These are phyloP conservation scores for Acer yangbiense DNA, from an alignment of 345 rosid genomes.

Conservation along the genomic window DNA sequence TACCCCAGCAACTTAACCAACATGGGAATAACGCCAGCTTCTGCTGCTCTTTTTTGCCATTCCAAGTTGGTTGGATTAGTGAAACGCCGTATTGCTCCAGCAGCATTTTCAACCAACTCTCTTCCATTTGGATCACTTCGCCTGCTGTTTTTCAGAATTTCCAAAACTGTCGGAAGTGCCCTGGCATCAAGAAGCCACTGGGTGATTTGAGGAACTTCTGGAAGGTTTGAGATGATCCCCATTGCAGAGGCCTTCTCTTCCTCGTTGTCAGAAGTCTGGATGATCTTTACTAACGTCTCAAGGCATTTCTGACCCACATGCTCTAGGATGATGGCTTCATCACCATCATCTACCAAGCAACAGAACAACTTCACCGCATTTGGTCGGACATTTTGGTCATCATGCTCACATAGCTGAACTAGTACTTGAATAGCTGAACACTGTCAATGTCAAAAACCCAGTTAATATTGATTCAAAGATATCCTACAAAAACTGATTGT, in stretches of 20 bases:
- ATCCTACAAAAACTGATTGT: conserved; percentile 13
- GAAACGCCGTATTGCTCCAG: conserved; percentile 58
- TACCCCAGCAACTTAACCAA: conserved; percentile 50
- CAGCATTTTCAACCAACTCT: conserved; percentile 49
- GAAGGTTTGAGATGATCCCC: conserved; percentile 57
- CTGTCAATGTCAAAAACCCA: conserved; percentile 37
- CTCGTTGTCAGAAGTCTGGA: conserved; percentile 39
- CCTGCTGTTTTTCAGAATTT: conserved; percentile 24
- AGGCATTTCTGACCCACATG: conserved; percentile 47
- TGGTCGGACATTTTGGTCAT: conserved; percentile 41
- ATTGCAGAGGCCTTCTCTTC: conserved; percentile 56
- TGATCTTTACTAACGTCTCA: conserved; percentile 48
- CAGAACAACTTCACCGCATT: conserved; percentile 65
- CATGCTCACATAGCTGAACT: conserved; percentile 51
- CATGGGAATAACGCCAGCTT: conserved; percentile 50
- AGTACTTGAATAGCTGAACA: conserved; percentile 55
- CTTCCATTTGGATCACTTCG: conserved; percentile 36
- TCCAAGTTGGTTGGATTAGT: conserved; percentile 43
- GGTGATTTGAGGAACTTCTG: conserved; percentile 47
- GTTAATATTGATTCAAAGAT: conserved; percentile 17
- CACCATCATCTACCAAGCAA: conserved; percentile 53
- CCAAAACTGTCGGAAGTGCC: conserved; percentile 35
- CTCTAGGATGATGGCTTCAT: conserved; percentile 48
- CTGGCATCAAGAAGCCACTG: conserved; percentile 58
- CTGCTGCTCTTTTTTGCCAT: conserved; percentile 58